These are phyloP conservation scores for Huntiella decipiens DNA, from an alignment of 2,329 filamentous ascomycete species.

Conservation along the genomic window DNA sequence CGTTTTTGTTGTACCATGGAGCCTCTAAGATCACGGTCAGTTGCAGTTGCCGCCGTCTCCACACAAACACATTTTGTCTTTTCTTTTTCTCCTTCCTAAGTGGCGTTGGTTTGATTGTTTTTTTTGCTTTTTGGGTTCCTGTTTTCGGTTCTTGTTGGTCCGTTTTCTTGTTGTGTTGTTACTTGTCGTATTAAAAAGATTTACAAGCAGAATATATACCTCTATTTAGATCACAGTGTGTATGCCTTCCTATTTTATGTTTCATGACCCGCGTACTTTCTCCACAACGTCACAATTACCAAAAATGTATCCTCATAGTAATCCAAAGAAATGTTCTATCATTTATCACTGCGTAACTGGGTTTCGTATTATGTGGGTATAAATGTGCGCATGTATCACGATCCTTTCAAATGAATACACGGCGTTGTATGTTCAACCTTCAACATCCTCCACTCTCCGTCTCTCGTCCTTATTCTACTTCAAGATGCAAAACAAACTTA, in stretches of 20 bases:
- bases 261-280: too few species aligned
- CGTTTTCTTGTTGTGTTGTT: not conserved
- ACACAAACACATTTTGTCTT: not conserved
- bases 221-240: too few species aligned
- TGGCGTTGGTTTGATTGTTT: not conserved
- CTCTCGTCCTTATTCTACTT: not conserved
- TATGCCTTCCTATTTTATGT: too few species aligned
- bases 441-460: not conserved
- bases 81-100: not conserved
- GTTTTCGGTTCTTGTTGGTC: not conserved
- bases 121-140: not conserved
- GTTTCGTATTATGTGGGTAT: slow-evolving; percentile 12
- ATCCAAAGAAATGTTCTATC: not conserved
- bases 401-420: not conserved
- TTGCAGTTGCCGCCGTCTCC: not conserved
- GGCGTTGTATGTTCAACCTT: slow-evolving; percentile 9
- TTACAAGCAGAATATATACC: too few species aligned
- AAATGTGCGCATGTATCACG: slow-evolving; percentile 7
- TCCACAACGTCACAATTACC: not conserved
- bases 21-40: not conserved
- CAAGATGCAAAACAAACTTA: slow-evolving; percentile 2
- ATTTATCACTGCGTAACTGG: slow-evolving; percentile 4
- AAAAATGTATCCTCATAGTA: not conserved
- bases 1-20: not conserved
- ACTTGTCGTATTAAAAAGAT: not conserved